Percentiles rank a stretch among this genome's conserved stretches.
These are phyloP conservation scores for Cercospora berteroae DNA, from an alignment of 2,329 filamentous ascomycete species.

Conservation along the genomic window DNA sequence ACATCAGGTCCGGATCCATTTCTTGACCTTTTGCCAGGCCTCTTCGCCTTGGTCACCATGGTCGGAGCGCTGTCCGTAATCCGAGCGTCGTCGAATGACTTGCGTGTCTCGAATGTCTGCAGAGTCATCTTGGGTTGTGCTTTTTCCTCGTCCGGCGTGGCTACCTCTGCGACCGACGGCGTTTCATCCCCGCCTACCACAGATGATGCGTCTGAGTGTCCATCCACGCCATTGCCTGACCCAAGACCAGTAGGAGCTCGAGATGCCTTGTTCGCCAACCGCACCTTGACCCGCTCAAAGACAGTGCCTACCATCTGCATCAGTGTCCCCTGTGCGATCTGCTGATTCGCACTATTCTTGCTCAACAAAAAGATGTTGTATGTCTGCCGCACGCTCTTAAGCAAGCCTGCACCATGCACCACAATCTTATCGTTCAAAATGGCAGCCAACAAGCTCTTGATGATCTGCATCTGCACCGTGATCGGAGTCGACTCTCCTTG, in stretches of 20 bases:
- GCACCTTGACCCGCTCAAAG: constrained; percentile 86
- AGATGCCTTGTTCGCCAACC: constrained; percentile 83
- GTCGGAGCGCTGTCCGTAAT: constrained; percentile 67
- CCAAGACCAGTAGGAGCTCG: constrained; percentile 53
- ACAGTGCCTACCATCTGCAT: constrained; percentile 99
- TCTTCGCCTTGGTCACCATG: constrained; percentile 60
- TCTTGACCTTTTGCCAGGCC: constrained; percentile 33
- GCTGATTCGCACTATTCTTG: constrained; percentile 89
- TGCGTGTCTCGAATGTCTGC: constrained; percentile 66
- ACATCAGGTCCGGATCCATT: constrained; percentile 48
- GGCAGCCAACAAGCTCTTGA: constrained; percentile 92
- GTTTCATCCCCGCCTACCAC: constrained; percentile 30
- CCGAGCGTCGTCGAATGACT: constrained; percentile 63
- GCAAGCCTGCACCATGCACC: constrained; percentile 89
- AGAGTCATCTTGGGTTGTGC: constrained; percentile 61
- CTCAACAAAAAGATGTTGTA: constrained; percentile 99
- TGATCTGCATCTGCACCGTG: constrained; percentile 94
- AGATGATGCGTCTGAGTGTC: constrained; percentile 33
- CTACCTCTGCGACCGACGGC: constrained; percentile 35
- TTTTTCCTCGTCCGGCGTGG: constrained; percentile 45
- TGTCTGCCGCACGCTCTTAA: constrained; percentile 95
- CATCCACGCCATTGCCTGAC: constrained; percentile 36
- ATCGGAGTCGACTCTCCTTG: constrained; percentile 90
- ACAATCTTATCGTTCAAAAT: constrained; percentile 99
- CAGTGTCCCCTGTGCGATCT: constrained; percentile 92